These are phyloP conservation scores for Fraxinus platypoda DNA, from an alignment of 305 asterid species.

Conservation along the genomic window DNA sequence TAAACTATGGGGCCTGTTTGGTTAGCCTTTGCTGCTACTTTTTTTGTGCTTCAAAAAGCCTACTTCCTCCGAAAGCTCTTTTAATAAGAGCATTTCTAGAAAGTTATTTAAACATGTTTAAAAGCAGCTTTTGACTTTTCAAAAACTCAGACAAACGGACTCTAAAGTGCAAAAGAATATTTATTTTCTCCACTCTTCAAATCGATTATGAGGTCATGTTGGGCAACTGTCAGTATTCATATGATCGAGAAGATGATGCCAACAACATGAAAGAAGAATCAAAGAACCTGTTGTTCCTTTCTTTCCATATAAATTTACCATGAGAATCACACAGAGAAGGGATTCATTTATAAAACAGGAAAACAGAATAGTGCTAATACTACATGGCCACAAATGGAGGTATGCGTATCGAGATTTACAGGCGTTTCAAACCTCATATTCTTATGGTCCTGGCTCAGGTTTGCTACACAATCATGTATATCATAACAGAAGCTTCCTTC, in stretches of 20 bases:
- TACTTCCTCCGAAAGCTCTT: neutral
- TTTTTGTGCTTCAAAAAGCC: neutral
- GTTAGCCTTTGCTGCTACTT: neutral
- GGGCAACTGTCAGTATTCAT: conserved; percentile 11
- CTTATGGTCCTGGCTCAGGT: conserved; percentile 63
- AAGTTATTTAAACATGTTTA: too few relatives aligned
- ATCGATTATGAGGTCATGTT: conserved; percentile 12
- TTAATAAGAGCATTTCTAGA: neutral
- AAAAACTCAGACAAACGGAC: neutral
- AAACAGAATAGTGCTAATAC: neutral
- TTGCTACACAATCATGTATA: conserved; percentile 44
- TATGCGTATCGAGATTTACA: conserved; percentile 5
- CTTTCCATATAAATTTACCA: conserved; percentile 14
- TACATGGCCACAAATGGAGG: conserved; percentile 24
- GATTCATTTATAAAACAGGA: neutral
- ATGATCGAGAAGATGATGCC: conserved; percentile 34
- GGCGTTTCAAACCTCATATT: conserved; percentile 57
- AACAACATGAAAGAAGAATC: conserved; percentile 37
- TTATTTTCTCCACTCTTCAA: conserved; percentile 16
- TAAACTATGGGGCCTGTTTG: neutral
- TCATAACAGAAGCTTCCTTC: conserved; percentile 71
- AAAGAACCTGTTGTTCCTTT: conserved; percentile 10
- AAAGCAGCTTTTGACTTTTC: neutral
- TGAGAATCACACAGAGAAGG: neutral
- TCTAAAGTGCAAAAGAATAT: conserved; percentile 8